These are phyloP conservation scores for Citeromyces matritensis DNA, from an alignment of 805 yeast species.

Conservation along the genomic window DNA sequence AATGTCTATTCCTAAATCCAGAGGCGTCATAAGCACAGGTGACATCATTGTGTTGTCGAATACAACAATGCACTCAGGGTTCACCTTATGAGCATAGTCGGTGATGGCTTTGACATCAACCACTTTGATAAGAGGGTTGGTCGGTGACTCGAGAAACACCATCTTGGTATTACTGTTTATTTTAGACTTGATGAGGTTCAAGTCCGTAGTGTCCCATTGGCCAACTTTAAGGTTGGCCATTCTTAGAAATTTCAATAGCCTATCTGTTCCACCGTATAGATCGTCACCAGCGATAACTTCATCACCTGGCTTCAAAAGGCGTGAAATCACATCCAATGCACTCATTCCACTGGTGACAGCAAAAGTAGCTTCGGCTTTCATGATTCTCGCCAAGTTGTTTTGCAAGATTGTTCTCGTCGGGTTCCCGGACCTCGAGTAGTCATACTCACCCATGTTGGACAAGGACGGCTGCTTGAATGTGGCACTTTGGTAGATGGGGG, in stretches of 20 bases:
- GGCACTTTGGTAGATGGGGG: slow-evolving; percentile 89
- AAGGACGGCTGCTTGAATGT: slow-evolving; percentile 76
- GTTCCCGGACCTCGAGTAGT: slow-evolving; percentile 85
- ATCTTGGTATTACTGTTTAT: slow-evolving; percentile 47
- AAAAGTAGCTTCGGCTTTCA: slow-evolving; percentile 61
- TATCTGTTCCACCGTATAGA: slow-evolving; percentile 85
- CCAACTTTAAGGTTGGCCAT: slow-evolving; percentile 50
- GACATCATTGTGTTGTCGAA: slow-evolving; percentile 98
- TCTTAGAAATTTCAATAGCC: slow-evolving; percentile 62
- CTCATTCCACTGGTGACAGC: slow-evolving; percentile 93
- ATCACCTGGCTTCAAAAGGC: slow-evolving; percentile 68
- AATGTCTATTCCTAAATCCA: slow-evolving; percentile 78
- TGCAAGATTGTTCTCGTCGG: slow-evolving; percentile 82
- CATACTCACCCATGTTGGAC: slow-evolving; percentile 66
- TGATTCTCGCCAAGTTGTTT: slow-evolving; percentile 60
- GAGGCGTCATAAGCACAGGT: slow-evolving; percentile 72
- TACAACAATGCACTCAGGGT: slow-evolving; percentile 58
- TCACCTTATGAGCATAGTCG: slow-evolving; percentile 46
- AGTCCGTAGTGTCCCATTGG: slow-evolving; percentile 74
- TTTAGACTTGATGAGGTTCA: slow-evolving; percentile 40
- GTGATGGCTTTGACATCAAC: slow-evolving; percentile 64
- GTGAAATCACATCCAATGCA: slow-evolving; percentile 71
- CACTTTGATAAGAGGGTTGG: slow-evolving; percentile 84
- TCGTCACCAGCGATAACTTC: slow-evolving; percentile 92
- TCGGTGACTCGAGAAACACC: slow-evolving; percentile 83